Evolutionary conservation across 805 yeast species (phyloP), one percentile per base, ranked within the genome.

Genomic region (Schwanniomyces sp.): DNA sequence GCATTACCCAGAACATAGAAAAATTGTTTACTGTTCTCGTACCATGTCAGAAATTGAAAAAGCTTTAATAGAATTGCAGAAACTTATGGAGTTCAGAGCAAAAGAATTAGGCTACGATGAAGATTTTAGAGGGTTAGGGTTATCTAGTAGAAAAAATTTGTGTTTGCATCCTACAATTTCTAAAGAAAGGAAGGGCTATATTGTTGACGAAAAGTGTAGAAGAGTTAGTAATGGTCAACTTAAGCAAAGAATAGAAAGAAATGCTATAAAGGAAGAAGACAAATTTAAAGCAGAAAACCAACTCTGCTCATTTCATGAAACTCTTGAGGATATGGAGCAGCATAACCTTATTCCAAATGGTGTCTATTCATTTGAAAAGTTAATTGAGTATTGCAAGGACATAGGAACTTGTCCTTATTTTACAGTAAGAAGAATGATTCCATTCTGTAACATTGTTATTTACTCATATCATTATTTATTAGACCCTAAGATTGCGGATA

Each of bases 11-110:
- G 97, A 92, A 60, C 96, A 90, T 61, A 72, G 96, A 14, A 94
- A 92, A 75, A 84, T 94, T 55, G 89, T 94, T 6, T 94, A 94
- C 69, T 94, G 99, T 67, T 94, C 99, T 5, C 98, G 99, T 78
- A 94, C 99, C 29, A 94, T 94, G 98, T 89, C 97, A 9, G 99
- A 94, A 71, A 94, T 94, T 64, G 99, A 94, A 70, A 94, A 94
- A 69, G 97, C 99, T 0, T 72, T 94, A 61, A 89, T 92, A 7
- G 99, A 94, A 72, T 75, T 94, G 73, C 84, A 88, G 52, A 83
- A 81, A 47, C 75, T 94, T 58, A 94, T 94, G 98, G 88, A 82
- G 46, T 94, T 79, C 62, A 78, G 99, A 55, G 69, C 91, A 2
- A 76, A 82, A 42, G 96, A 89, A 61, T 74, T 94, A 43, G 98